These are phyloP conservation scores for Gastrolobium bilobum DNA, from an alignment of 306 rosid species.

Conservation along the genomic window DNA sequence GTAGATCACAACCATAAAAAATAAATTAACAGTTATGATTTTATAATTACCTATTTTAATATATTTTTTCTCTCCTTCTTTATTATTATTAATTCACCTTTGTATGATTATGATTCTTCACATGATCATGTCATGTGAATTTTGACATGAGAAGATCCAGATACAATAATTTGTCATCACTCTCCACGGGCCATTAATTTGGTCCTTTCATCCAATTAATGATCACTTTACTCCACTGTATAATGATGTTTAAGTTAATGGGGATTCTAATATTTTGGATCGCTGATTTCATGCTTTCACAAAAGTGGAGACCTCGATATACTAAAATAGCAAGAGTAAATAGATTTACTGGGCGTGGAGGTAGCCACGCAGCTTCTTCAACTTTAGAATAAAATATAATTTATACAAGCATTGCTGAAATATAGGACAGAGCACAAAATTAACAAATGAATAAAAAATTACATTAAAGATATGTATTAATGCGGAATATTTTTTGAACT, in stretches of 20 bases:
- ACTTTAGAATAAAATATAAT: constrained; percentile 30
- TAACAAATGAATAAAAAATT: neutral
- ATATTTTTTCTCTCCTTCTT: no score
- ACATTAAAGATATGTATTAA: constrained; percentile 8
- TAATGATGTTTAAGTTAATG: constrained; percentile 43
- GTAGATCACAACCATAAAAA: no score
- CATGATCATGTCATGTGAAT: no score
- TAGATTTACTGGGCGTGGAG: constrained; percentile 46
- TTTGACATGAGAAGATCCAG: no score
- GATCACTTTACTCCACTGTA: constrained; percentile 33
- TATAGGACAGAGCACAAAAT: constrained; percentile 1
- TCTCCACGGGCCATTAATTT: constrained; percentile 31
- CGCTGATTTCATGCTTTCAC: constrained; percentile 19
- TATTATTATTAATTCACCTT: no score
- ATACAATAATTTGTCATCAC: neutral
- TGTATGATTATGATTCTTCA: no score
- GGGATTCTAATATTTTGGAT: constrained; percentile 32
- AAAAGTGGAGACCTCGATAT: neutral
- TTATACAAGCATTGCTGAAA: neutral
- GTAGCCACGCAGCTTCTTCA: constrained; percentile 56
- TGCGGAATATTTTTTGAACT: constrained; percentile 27
- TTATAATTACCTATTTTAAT: no score
- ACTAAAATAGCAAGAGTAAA: constrained; percentile 3
- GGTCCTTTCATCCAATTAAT: constrained; percentile 53
- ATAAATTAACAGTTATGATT: no score